Evolutionary conservation across 139 green algal genomes (phyloP).

Genomic region (Chlorella vulgaris): DNA sequence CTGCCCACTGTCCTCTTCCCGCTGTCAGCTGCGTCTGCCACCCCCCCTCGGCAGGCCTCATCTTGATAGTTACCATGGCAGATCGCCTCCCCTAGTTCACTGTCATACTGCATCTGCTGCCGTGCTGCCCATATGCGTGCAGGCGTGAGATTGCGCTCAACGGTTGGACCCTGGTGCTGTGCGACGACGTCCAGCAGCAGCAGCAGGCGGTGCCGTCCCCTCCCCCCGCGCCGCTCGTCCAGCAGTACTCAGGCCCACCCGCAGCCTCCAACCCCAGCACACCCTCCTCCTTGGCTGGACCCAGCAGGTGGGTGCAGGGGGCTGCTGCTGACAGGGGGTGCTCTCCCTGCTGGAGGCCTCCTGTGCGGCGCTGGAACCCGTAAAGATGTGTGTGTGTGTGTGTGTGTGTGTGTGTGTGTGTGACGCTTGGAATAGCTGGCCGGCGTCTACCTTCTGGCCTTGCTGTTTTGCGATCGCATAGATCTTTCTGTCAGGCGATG

Average conservation of each 20-base stretch:
- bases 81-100: not conserved
- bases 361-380: too few relatives aligned
- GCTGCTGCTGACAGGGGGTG: not conserved
- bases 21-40: not conserved
- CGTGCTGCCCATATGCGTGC: not conserved
- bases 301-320: not conserved
- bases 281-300: not conserved
- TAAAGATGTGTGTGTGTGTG: too few relatives aligned
- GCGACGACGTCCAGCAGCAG: not conserved
- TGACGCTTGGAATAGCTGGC: too few relatives aligned
- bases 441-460: too few relatives aligned
- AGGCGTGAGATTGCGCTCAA: conserved; percentile 36
- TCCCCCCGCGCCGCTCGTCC: not conserved
- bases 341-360: too few relatives aligned
- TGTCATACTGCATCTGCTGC: not conserved
- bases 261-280: not conserved
- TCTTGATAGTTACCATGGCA: not conserved
- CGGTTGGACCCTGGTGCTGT: conserved; percentile 30
- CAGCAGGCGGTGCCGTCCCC: not conserved
- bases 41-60: not conserved
- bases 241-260: not conserved
- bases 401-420: too few relatives aligned
- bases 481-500: too few relatives aligned
- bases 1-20: not conserved
- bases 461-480: too few relatives aligned